Evolutionary conservation across 352 stramenopile species (phyloP), one percentile per base, ranked within the genome.

Genomic region (Globisporangium perplexum): DNA sequence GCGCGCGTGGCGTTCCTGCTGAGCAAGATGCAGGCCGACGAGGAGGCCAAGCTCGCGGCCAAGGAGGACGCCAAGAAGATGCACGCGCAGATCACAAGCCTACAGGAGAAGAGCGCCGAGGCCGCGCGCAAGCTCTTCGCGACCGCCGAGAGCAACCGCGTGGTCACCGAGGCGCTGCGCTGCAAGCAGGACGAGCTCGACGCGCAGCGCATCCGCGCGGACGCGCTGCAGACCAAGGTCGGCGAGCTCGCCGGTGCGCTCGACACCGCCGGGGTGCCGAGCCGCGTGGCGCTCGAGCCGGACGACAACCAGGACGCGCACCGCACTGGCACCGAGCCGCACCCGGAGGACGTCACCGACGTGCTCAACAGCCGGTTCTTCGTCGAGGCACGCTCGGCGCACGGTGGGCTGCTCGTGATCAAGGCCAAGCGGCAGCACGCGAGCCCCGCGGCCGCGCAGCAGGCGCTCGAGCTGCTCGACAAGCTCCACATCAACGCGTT

Each of bases 21-120:
- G 46, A 98, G 98, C 73, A 98, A 97, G 63, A 96, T 98, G 77
- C 93, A 98, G 59, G 89, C 86, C 11, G 93, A 98, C 57, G 93
- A 98, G 68, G 95, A 98, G 57, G 87, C 86, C 43, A 97, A 94
- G 53, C 88, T 97, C 43, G 88, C 95, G 50, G 86, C 79, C 35
- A 93, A 93, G 42, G 95, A 98, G 63, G 93, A 98, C 39, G 80
- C 85, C 26, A 98, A 98, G 69, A 98, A 98, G 57, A 88, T 98
- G 48, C 74, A 97, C 44, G 87, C 83, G 14, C 91, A 98, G 60
- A 77, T 97, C 43, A 77, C 88, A 24, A 95, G 71, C 26, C 57
- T 96, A 28, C 84, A 92, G 48, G 87, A 97, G 53, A 88, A 95
- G 61, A 83, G 74, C 39, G 76, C 88, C n/a, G 89, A 97, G 50